Evolutionary conservation across 1,284 basidiomycete species (phyloP), one percentile per base, ranked within the genome.

Genomic region (Ustilago shanxiensis): DNA sequence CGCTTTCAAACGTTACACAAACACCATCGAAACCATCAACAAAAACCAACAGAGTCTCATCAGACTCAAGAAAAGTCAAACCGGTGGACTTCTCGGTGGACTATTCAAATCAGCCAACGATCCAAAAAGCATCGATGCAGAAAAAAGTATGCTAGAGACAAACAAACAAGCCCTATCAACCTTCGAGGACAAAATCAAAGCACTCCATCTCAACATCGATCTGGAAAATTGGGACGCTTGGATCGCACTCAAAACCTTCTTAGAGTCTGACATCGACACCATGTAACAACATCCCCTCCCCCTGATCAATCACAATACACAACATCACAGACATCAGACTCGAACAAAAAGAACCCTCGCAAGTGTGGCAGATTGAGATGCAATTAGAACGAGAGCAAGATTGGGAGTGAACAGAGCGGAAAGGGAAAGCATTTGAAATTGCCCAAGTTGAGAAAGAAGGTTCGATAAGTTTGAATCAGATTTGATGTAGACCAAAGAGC

Each of bases 41-140:
- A 80, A 82, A 41, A 86, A 83, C 50, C 79, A 81, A 60, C 81
- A 80, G 49, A 79, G 75, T 10, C 62, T 86, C 11, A 79, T 74
- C 33, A 70, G 83, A 2, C 67, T 86, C 14, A 85, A 85, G 55
- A 79, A 76, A 28, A 59, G 60, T 6, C 74, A 72, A 39, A 33
- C 55, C 3, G 16, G 20, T 8, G 60, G 59, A 5, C n/a, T 61
- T 0, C 35, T 69, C 1, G 53, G 60, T 5, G 57, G 62, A 3
- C 18, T 72, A 1, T 70, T 72, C 63, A 51, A 57, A 51, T 44
- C 64, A 14, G 18, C 55, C 20, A 11, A 8, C 22, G 24, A 24
- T 26, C 3, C 24, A n/a, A 26, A 16, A 14, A 28, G 6, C 8
- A 20, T 7, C 8, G 39, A 33, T 0, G 28, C 33, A 7, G 51